Percentiles rank a stretch among this genome's conserved stretches.
Conservation (phyloP, 176 grass and related monocot genomes). For the Raddia distichophylla region DNA sequence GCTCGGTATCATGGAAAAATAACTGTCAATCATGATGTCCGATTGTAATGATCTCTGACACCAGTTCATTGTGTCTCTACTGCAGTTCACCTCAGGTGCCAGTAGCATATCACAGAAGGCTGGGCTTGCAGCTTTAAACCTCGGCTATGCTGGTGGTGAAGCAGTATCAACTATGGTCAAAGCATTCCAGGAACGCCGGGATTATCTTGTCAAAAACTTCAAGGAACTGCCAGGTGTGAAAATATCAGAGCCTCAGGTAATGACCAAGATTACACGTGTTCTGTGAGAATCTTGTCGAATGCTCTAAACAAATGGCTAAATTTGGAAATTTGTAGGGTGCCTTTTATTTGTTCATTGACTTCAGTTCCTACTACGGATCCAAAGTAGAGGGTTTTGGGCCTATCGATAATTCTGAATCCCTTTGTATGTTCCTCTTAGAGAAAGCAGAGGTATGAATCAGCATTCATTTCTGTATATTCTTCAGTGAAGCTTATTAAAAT, state of each 20-base stretch:
- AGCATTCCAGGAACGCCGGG: slow-evolving; percentile 74
- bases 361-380: slow-evolving; percentile 66
- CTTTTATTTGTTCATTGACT: slow-evolving; percentile 76
- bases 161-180: slow-evolving; percentile 78
- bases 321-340: slow-evolving; percentile 54
- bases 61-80: slow-evolving; percentile 1
- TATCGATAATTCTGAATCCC: slow-evolving; percentile 54
- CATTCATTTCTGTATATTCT: slow-evolving; percentile 1
- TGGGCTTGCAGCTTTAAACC: slow-evolving; percentile 75
- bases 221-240: slow-evolving; percentile 74
- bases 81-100: slow-evolving; percentile 75
- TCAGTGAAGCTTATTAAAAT: slow-evolving; percentile 7
- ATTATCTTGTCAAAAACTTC: slow-evolving; percentile 78
- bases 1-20: background rate
- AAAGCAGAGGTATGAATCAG: slow-evolving; percentile 53
- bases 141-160: slow-evolving; percentile 86
- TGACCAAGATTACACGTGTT: slow-evolving; percentile 20
- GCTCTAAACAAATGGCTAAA: background rate
- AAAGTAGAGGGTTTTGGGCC: slow-evolving; percentile 68
- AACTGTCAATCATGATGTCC: background rate
- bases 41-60: background rate
- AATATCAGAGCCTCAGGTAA: slow-evolving; percentile 79
- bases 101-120: slow-evolving; percentile 97
- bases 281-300: background rate
- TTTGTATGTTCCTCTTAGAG: slow-evolving; percentile 68